Base-by-base conservation (phyloP, 2,329 filamentous ascomycete genomes). In the Apiospora aurea region DNA sequence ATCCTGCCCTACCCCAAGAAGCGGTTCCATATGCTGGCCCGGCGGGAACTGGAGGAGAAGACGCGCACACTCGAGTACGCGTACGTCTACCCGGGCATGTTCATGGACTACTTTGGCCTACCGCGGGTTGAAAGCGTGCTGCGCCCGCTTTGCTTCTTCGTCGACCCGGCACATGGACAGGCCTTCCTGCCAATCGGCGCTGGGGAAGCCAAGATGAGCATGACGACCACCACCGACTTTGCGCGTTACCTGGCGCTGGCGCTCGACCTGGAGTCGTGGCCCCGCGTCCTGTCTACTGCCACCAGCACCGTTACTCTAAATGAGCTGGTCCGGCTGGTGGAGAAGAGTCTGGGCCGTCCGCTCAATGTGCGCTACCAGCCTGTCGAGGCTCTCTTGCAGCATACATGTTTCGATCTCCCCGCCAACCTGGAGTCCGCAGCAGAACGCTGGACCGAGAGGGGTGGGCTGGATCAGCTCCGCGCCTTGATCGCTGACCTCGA, bases 101-200 rank as follows among this genome's bases (percentile, higher is more conserved):
- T 81, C 71, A 81, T 81, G 79, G 80, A 82, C 73, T 81, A 82
- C 70, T 81, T 80, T 67, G 80, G 76, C 51, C 71, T 80, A 73
- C 80, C 80, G 0, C 72, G 73, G 6, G 74, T 80, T 4, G 1
- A 61, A 18, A 79, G 72, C 24, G 69, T 64, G 43, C 75, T 81
- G 2, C 77, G 80, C 11, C 76, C 76, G 24, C 73, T 81, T 7
- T 79, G 73, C 71, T 75, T 80, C 70, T 78, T 80, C 68, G 70
- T 81, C 64, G 80, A 82, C 67, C 76, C 79, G 2, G 70, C 43
- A 4, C 73, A 76, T 38, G 76, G 75, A 6, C 69, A 72, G 49
- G 80, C 80, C 4, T 73, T 77, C 3, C 71, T 82, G 18, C 79
- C 80, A 1, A 46, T 16, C 29, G 79, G 75, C 0, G 79, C 80